These are phyloP conservation scores for Russula griseocarnosa DNA, from an alignment of 768 basidiomycete species.

Conservation along the genomic window DNA sequence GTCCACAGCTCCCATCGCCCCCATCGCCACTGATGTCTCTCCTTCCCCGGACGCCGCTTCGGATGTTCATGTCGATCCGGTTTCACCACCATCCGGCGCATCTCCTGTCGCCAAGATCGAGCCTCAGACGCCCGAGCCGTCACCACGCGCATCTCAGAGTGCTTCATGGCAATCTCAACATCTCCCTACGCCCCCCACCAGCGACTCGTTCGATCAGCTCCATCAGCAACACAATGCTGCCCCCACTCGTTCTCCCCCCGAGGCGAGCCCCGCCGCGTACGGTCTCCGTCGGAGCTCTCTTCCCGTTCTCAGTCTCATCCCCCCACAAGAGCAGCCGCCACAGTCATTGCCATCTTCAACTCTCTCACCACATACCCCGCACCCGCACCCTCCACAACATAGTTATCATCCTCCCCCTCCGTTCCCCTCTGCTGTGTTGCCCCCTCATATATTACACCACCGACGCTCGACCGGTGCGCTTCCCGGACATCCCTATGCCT, in stretches of 20 bases:
- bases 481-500: constrained; percentile 17
- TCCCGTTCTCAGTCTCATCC: constrained; percentile 21
- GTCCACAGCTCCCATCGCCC: not conserved
- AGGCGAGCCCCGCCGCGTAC: constrained; percentile 8
- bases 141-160: constrained; percentile 12
- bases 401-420: constrained; percentile 4
- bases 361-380: constrained; percentile 1
- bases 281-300: constrained; percentile 25
- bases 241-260: constrained; percentile 17
- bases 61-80: not conserved
- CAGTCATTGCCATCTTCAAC: not conserved
- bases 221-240: constrained; percentile 6
- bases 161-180: constrained; percentile 21
- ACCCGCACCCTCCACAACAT: not conserved
- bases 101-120: constrained; percentile 24
- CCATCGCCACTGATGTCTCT: not conserved
- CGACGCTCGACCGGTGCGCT: constrained; percentile 25
- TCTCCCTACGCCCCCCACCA: not conserved
- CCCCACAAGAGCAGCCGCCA: constrained; percentile 18
- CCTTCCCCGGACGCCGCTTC: constrained; percentile 5
- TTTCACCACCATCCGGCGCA: constrained; percentile 9
- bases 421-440: constrained; percentile 17
- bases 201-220: constrained; percentile 10
- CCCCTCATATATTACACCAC: constrained; percentile 21
- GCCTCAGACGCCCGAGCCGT: constrained; percentile 25